Percentiles rank a stretch among this genome's conserved stretches.
These are phyloP conservation scores for Cardamine occulta DNA, from an alignment of 345 rosid species.

Conservation along the genomic window DNA sequence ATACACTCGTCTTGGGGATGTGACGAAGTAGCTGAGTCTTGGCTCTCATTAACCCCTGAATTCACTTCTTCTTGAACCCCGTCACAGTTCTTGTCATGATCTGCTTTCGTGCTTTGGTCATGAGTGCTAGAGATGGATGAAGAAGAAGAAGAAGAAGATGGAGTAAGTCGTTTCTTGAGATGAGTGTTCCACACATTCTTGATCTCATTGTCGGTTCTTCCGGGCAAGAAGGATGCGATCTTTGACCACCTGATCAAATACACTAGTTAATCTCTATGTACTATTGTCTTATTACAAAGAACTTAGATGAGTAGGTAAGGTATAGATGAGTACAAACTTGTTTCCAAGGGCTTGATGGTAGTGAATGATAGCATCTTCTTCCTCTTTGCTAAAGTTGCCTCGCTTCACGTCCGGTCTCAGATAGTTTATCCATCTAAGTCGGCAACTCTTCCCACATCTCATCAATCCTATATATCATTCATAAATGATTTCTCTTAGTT, in stretches of 20 bases:
- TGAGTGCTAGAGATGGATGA: constrained; percentile 34
- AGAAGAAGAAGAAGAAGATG: constrained; percentile 46
- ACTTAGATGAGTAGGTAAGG: background rate
- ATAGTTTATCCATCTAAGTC: constrained; percentile 75
- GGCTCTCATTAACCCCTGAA: constrained; percentile 14
- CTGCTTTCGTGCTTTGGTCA: constrained; percentile 1
- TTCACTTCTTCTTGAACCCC: background rate
- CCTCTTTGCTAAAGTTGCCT: constrained; percentile 70
- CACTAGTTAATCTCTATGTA: background rate
- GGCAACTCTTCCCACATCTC: constrained; percentile 82
- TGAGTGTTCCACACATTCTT: constrained; percentile 86
- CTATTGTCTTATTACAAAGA: background rate
- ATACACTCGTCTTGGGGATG: constrained; percentile 14
- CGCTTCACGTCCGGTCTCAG: constrained; percentile 78
- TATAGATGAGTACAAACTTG: constrained; percentile 49
- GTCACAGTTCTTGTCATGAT: constrained; percentile 13
- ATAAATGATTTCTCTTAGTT: background rate
- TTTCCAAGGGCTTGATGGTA: constrained; percentile 72
- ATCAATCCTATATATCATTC: constrained; percentile 52
- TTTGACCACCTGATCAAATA: constrained; percentile 68
- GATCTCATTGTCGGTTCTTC: constrained; percentile 89
- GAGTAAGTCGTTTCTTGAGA: constrained; percentile 54
- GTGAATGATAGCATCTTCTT: constrained; percentile 70
- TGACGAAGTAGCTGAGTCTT: constrained; percentile 26
- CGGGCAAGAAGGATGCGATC: constrained; percentile 73